Evolutionary conservation across 495 filamentous ascomycete genomes (phyloP).

Genomic region (Recurvomyces mirabilis): DNA sequence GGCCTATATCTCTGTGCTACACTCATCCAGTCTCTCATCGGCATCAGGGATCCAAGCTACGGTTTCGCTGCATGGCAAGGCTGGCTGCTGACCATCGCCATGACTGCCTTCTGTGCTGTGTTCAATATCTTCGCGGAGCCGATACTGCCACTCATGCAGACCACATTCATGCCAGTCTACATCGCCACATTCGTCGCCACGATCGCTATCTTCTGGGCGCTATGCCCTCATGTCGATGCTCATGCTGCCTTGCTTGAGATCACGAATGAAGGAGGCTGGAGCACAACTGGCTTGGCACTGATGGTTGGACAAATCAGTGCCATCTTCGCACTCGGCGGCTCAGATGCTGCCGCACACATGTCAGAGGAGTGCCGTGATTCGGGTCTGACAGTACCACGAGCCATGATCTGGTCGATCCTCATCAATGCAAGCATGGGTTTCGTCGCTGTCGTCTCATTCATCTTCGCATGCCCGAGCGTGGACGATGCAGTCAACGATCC

Average conservation of each 20-base stretch:
- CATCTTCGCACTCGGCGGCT: slow-evolving; percentile 8
- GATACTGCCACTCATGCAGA: slow-evolving; percentile 5
- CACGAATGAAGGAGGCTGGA: slow-evolving; percentile 8
- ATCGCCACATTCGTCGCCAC: slow-evolving; percentile 4
- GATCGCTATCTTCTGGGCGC: slow-evolving; percentile 6
- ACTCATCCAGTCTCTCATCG: slow-evolving; percentile 22
- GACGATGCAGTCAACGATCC: slow-evolving; percentile 26
- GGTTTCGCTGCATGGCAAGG: slow-evolving; percentile 16
- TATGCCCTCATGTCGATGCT: slow-evolving; percentile 8
- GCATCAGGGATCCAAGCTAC: slow-evolving; percentile 17
- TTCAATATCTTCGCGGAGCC: slow-evolving; percentile 13
- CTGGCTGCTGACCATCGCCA: slow-evolving; percentile 16
- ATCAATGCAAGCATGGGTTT: slow-evolving; percentile 39
- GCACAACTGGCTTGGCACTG: slow-evolving; percentile 2
- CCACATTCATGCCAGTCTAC: slow-evolving; percentile 5
- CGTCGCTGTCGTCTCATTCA: slow-evolving; percentile 34
- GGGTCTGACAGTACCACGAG: slow-evolving; percentile 33
- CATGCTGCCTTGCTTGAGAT: slow-evolving; percentile 2
- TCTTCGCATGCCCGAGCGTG: slow-evolving; percentile 38
- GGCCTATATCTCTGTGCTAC: slow-evolving; percentile 17
- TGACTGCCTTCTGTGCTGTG: slow-evolving; percentile 5
- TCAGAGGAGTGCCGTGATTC: slow-evolving; percentile 38
- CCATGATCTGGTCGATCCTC: slow-evolving; percentile 35
- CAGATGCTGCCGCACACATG: slow-evolving; percentile 15
- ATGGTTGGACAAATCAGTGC: slow-evolving; percentile 10